These are phyloP conservation scores for Paraglomus brasilianum DNA, from an alignment of 192 early-diverging fungal species.

Conservation along the genomic window DNA sequence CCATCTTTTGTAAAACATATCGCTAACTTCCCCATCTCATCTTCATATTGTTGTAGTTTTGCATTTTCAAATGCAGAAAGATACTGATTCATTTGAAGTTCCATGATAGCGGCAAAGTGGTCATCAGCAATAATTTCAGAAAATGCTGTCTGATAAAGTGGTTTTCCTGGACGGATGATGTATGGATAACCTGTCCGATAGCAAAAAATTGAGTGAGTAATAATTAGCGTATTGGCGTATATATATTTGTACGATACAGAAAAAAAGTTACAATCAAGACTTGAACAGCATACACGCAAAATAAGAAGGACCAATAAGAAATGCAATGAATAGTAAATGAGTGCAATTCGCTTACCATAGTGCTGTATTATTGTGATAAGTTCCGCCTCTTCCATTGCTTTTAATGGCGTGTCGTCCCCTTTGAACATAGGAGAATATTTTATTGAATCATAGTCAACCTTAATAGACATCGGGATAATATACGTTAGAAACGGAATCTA, in stretches of 20 bases:
- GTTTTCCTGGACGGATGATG: constrained; percentile 82
- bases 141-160: constrained; percentile 82
- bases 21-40: constrained; percentile 55
- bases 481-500: background rate
- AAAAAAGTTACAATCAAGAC: too few species aligned
- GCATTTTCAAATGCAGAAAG: constrained; percentile 56
- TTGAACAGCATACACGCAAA: too few species aligned
- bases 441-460: constrained; percentile 81
- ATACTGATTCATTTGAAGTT: constrained; percentile 60
- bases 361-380: constrained; percentile 78
- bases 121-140: constrained; percentile 65
- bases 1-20: constrained; percentile 45
- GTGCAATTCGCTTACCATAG: constrained; percentile 54
- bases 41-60: constrained; percentile 64
- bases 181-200: too few species aligned
- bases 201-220: too few species aligned
- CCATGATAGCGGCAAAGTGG: constrained; percentile 79
- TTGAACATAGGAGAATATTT: constrained; percentile 81
- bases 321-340: too few species aligned
- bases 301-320: too few species aligned
- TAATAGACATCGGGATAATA: background rate
- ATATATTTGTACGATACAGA: too few species aligned
- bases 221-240: too few species aligned
- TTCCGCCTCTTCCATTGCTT: constrained; percentile 87
- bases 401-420: constrained; percentile 75